These are phyloP conservation scores for Theobroma grandiflorum DNA, from an alignment of 441 rosid genomes.

Conservation along the genomic window DNA sequence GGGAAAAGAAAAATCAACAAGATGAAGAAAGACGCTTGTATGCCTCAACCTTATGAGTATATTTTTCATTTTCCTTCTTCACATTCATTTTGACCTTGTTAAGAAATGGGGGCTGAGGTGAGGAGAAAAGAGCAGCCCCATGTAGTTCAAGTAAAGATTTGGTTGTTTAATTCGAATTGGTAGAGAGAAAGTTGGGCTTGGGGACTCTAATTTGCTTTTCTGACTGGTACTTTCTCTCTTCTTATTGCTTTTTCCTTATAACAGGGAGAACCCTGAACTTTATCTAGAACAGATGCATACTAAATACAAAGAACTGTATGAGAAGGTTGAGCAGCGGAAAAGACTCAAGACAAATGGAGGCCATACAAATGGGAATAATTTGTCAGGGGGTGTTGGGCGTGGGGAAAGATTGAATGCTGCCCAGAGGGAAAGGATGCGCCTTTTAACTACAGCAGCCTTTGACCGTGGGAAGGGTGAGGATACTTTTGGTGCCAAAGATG, in stretches of 20 bases:
- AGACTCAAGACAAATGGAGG: conserved; percentile 84
- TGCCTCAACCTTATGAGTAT: conserved; percentile 35
- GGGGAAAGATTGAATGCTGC: conserved; percentile 96
- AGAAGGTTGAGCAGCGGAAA: conserved; percentile 85
- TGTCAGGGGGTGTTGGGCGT: conserved; percentile 80
- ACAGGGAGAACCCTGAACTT: conserved; percentile 86
- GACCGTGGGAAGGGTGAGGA: conserved; percentile 98
- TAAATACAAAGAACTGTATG: conserved; percentile 78
- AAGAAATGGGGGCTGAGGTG: background rate
- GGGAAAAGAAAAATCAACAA: conserved; percentile 74
- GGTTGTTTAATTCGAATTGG: background rate
- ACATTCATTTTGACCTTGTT: conserved; percentile 12
- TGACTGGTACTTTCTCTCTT: background rate
- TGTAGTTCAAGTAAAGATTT: background rate
- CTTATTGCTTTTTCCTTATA: conserved; percentile 26
- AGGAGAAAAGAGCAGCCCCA: background rate
- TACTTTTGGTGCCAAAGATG: conserved; percentile 89
- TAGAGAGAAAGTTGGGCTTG: background rate
- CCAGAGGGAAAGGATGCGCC: conserved; percentile 93
- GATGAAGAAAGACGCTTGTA: conserved; percentile 92
- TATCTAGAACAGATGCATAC: conserved; percentile 74
- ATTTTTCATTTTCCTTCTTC: background rate
- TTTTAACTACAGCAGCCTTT: conserved; percentile 92
- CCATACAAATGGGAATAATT: conserved; percentile 70
- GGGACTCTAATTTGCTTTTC: background rate